Evolutionary conservation across 371 early-diverging fungal genomes (phyloP).

Genomic region (Mucor indicus): DNA sequence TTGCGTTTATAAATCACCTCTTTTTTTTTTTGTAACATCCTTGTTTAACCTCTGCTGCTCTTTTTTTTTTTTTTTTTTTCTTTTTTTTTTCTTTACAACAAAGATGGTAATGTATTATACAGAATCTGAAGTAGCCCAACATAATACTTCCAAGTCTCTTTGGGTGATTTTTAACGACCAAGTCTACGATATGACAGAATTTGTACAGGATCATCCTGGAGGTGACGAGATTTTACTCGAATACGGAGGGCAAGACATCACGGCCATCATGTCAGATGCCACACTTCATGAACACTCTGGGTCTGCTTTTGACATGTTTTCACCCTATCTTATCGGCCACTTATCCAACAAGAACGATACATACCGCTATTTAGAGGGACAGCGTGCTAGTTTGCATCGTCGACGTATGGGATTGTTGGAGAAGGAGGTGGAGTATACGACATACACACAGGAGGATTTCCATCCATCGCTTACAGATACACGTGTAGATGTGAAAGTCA

Average conservation of each 20-base stretch:
- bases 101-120: slow-evolving; percentile 30
- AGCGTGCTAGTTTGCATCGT: slow-evolving; percentile 19
- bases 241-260: slow-evolving; percentile 75
- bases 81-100: not conserved
- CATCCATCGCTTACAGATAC: slow-evolving; percentile 43
- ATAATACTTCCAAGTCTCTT: slow-evolving; percentile 60
- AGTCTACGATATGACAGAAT: slow-evolving; percentile 87
- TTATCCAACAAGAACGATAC: slow-evolving; percentile 23
- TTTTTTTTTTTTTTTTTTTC: not conserved
- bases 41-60: too few relatives aligned
- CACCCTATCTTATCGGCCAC: slow-evolving; percentile 75
- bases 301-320: slow-evolving; percentile 81
- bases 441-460: slow-evolving; percentile 51
- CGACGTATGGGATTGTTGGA: slow-evolving; percentile 14
- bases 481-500: slow-evolving; percentile 45
- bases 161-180: slow-evolving; percentile 75
- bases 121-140: slow-evolving; percentile 64
- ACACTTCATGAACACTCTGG: slow-evolving; percentile 79
- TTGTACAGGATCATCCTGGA: slow-evolving; percentile 81
- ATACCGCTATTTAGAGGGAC: slow-evolving; percentile 6
- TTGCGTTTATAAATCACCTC: too few relatives aligned
- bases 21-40: too few relatives aligned
- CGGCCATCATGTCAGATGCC: slow-evolving; percentile 70
- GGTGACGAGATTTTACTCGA: slow-evolving; percentile 75
- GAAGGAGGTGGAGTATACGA: slow-evolving; percentile 25